Conservation (phyloP, 2,329 filamentous ascomycete genomes). For the Ustilaginoidea virens region DNA sequence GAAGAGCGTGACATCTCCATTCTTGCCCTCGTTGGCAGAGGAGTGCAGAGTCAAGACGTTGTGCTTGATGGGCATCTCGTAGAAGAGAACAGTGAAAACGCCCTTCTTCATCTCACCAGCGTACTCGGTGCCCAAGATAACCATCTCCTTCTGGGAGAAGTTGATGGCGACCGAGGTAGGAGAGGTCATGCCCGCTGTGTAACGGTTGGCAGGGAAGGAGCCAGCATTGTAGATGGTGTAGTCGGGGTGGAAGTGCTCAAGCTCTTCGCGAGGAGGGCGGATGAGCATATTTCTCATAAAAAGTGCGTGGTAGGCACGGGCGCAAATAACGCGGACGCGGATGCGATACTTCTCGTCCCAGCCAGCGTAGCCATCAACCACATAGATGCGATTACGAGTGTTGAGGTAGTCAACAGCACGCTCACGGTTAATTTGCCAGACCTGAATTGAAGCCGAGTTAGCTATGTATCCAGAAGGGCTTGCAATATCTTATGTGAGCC, state of each 20-base stretch:
- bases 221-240: conserved; percentile 99
- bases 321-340: conserved; percentile 93
- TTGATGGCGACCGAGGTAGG: conserved; percentile 97
- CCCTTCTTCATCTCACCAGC: conserved; percentile 79
- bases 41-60: conserved; percentile 97
- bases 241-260: conserved; percentile 95
- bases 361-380: conserved; percentile 90
- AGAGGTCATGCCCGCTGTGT: conserved; percentile 96
- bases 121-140: conserved; percentile 97
- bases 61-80: conserved; percentile 99
- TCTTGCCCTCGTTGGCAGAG: conserved; percentile 89
- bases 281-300: conserved; percentile 99
- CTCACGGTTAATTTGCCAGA: conserved; percentile 99
- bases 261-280: conserved; percentile 76
- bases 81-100: conserved; percentile 97
- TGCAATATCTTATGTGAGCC: too few species aligned
- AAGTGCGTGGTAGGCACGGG: conserved; percentile 95
- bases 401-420: conserved; percentile 98
- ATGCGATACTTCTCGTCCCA: conserved; percentile 99
- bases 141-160: conserved; percentile 99
- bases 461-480: conserved; percentile 9
- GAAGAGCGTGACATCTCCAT: conserved; percentile 96
- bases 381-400: conserved; percentile 96
- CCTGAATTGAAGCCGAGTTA: conserved; percentile 35
- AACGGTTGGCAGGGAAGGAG: conserved; percentile 96